Evolutionary conservation across 1,139 yeast genomes (phyloP), one percentile per base, ranked within the genome.

Genomic region (Pichia sp.): DNA sequence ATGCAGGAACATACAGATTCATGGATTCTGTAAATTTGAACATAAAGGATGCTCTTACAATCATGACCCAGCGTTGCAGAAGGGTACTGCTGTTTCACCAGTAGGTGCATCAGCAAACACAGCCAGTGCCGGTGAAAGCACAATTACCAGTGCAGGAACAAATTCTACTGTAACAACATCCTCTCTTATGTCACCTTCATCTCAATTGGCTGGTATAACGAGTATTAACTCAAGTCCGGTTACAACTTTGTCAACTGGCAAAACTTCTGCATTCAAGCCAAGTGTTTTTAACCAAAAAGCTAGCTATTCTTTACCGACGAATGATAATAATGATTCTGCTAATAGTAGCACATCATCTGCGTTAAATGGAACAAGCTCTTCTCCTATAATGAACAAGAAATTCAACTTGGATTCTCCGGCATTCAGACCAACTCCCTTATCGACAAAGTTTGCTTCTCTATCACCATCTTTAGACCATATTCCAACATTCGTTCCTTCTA

Each of bases 1-100:
- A 57, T 90, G 97, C 72, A 80, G 93, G 68, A 90, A 90, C 67
- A 84, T 90, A 56, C 80, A 85, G 52, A 88, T 89, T 49, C 90
- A 89, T 72, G 97, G 97, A 8, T 89, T 80, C 65, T 90, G 97
- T 75, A 89, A 89, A 70, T 90, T 81, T 72, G 93, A 88, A 62
- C 87, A 87, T 63, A 90, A 89, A 66, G 96, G 97, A 19, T 90
- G 97, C 68, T 87, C 87, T 2, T 90, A 89, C 68, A 83, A 82
- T 54, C 97, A 90, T 65, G 82, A 80, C 49, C 43, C 71, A 64
- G 64, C 62, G 57, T 67, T 65, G 45, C 61, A 59, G 45, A 62
- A 61, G 38, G 61, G 55, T 30, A 41, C 55, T 48, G 50, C 56
- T 51, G 58, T 51, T 42, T 53, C 55, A 45, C 38, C 45, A 30